These are phyloP conservation scores for Calocybe cyanea DNA, from an alignment of 768 basidiomycete species.

Conservation along the genomic window DNA sequence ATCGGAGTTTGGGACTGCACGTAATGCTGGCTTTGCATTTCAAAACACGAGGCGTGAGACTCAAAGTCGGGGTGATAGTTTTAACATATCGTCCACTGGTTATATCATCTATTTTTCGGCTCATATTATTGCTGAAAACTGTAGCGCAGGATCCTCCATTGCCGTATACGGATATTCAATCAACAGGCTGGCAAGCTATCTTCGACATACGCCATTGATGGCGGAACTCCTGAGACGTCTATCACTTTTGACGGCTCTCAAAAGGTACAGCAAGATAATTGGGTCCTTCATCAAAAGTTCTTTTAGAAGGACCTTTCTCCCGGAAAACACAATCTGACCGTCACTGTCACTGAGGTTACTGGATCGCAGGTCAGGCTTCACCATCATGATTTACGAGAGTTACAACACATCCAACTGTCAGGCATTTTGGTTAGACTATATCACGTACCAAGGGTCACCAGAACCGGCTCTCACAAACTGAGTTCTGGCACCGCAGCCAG, in stretches of 20 bases:
- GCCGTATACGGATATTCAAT: slow-evolving; percentile 5
- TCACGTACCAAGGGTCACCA: background rate
- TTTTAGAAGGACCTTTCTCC: slow-evolving; percentile 4
- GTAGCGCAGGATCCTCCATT: slow-evolving; percentile 2
- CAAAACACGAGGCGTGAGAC: slow-evolving; percentile 2
- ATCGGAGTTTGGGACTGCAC: background rate
- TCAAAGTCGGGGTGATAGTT: slow-evolving; percentile 1
- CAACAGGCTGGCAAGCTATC: slow-evolving; percentile 3
- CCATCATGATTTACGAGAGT: background rate
- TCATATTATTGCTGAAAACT: too few species aligned
- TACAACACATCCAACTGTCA: background rate
- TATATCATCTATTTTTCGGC: background rate
- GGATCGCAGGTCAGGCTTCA: slow-evolving; percentile 1
- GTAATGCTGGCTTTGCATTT: slow-evolving; percentile 1
- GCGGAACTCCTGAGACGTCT: background rate
- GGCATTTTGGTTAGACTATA: background rate
- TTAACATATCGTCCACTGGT: slow-evolving; percentile 4
- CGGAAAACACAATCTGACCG: slow-evolving; percentile 7
- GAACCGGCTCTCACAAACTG: too few species aligned
- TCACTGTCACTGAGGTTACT: slow-evolving; percentile 5
- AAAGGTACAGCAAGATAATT: background rate
- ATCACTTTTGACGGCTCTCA: background rate
- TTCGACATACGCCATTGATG: slow-evolving; percentile 6
- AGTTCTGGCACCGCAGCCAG: too few species aligned
- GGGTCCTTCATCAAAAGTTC: slow-evolving; percentile 8